Base-by-base conservation (phyloP, 495 filamentous ascomycete genomes). In the Podospora pseudocomata region DNA sequence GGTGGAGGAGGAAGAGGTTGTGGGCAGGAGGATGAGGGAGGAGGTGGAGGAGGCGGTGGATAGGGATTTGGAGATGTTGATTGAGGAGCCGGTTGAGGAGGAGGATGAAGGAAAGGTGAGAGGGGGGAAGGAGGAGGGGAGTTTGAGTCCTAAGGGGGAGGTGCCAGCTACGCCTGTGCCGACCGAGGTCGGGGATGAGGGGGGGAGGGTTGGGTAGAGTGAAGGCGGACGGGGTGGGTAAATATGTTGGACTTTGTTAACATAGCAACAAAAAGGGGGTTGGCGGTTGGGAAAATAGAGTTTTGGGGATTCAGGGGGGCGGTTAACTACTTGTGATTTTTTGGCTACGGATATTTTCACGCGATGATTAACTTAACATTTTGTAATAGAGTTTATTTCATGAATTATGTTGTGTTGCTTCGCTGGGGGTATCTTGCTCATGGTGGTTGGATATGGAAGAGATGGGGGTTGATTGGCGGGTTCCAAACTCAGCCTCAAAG, bases 11-110 rank as follows among this genome's bases (percentile, higher is more conserved):
- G 30, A 23, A n/a, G 39, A 53, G 11, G 28, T 27, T 15, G 19
- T 15, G 15, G 13, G 13, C 55, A 20, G 19, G 3, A 16, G 56
- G 27, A 44, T 19, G 23, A 73, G 67, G 20, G 58, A 68, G 0
- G 68, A 72, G 53, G 60, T 59, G 18, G 74, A 75, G 56, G 67
- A 70, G 13, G 81, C 80, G 1, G 78, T 81, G 49, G 77, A 85
- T 65, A 76, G 76, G 44, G 84, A 85, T 70, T 69, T 86, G 60
- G 83, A 84, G 65, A 85, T 86, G 85, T 66, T 86, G 30, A 83
- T 86, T 64, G 82, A 84, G 54, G 73, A 76, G 58, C 68, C 67
- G 30, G 70, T 73, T 18, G 75, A 70, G 34, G 76, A 76, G 59
- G 74, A 76, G 28, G 86, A 73, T 30, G 67, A 75, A 55, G 68